Evolutionary conservation across 2,329 filamentous ascomycete species (phyloP).

Genomic region (Fusarium sp.): DNA sequence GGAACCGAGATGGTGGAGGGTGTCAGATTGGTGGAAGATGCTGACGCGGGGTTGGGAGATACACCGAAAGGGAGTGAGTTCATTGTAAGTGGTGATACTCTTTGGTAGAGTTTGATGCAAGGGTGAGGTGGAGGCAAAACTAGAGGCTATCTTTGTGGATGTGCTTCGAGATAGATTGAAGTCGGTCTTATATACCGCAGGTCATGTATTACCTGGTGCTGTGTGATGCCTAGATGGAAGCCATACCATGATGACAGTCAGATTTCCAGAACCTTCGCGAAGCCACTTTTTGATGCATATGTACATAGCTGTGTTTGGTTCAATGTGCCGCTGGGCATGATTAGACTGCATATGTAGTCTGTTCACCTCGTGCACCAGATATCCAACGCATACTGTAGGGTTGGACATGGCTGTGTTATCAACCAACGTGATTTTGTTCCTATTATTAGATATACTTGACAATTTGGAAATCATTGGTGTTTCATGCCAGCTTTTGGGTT

Average conservation of each 20-base stretch:
- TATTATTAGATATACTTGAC: no score
- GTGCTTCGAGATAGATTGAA: background rate
- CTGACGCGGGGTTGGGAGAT: slow-evolving; percentile 9
- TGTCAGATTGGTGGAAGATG: slow-evolving; percentile 6
- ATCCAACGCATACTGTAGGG: background rate
- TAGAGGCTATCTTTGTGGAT: no score
- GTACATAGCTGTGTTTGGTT: background rate
- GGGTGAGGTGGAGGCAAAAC: background rate
- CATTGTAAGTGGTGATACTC: background rate
- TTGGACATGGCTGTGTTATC: no score
- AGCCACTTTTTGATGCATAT: background rate
- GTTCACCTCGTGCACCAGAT: no score
- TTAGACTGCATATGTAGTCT: no score
- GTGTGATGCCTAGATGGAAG: background rate
- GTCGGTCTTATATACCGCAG: background rate
- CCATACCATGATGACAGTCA: background rate
- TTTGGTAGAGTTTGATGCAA: background rate
- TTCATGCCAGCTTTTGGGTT: no score
- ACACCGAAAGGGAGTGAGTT: background rate
- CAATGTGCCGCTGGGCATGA: background rate
- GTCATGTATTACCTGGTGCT: background rate
- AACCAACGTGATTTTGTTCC: no score
- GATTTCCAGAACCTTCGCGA: background rate
- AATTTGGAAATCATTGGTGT: no score
- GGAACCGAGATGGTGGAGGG: slow-evolving; percentile 16